These are phyloP conservation scores for Fusarium sp. DNA, from an alignment of 2,329 filamentous ascomycete genomes.

Conservation along the genomic window DNA sequence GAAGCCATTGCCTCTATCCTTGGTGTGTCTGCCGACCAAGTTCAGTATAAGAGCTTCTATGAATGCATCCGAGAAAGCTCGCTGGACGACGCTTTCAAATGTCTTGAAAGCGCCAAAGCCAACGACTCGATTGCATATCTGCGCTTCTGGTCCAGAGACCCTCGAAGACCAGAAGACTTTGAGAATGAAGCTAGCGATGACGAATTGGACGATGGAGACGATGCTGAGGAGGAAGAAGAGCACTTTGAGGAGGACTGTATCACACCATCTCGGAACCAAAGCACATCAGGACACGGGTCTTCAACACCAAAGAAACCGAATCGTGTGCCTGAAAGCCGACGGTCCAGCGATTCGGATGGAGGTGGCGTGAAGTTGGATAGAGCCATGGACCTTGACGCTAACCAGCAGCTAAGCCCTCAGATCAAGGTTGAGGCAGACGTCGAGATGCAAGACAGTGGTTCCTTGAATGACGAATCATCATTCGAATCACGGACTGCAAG, in stretches of 20 bases:
- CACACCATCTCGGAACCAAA: neutral
- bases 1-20: conserved; percentile 81
- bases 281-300: neutral
- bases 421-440: conserved; percentile 53
- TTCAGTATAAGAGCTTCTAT: conserved; percentile 86
- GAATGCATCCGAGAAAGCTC: conserved; percentile 86
- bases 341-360: conserved; percentile 56
- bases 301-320: conserved; percentile 3
- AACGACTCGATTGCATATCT: conserved; percentile 93
- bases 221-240: conserved; percentile 9
- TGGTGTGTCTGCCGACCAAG: conserved; percentile 75
- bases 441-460: conserved; percentile 32
- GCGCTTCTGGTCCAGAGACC: conserved; percentile 86
- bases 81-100: conserved; percentile 79
- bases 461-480: conserved; percentile 14
- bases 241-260: conserved; percentile 2
- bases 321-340: conserved; percentile 40
- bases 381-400: conserved; percentile 56
- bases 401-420: conserved; percentile 45
- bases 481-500: conserved; percentile 29
- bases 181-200: conserved; percentile 57
- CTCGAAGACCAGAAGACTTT: conserved; percentile 68
- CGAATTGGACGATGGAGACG: conserved; percentile 28
- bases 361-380: conserved; percentile 61
- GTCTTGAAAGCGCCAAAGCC: conserved; percentile 85